Base-by-base conservation (phyloP, 148 eudicot genomes). In the Chenopodium album region DNA sequence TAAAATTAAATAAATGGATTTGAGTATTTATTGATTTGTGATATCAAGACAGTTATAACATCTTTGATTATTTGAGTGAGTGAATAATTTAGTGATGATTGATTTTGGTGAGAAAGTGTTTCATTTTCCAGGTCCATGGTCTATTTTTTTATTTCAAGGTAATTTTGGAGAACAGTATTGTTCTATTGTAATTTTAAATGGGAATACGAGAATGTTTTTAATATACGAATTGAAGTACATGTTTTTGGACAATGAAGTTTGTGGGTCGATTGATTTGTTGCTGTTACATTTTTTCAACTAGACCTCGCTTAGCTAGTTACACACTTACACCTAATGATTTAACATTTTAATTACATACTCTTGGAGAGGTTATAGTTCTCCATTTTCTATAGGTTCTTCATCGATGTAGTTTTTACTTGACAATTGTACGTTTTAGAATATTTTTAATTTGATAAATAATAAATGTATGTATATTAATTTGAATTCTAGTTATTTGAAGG, bases 141-240 rank as follows among this genome's bases (percentile, higher is more conserved):
- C 6, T 41, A 19, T 0, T 70, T 79, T 79, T 56, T 4, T 47
- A 70, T 71, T 59, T 8, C 1, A 1, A 63, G 20, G 47, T 11
- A 79, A 79, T 16, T 16, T 20, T 52, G 75, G 76, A 76, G 81
- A 78, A n/a, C 34, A 1, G 7, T 23, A 8, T 13, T 41, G n/a
- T 69, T 17, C 20, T 79, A 28, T 3, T 79, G 75, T 37, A 79
- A 48, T 20, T 79, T 79, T 34, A 52, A 10, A 9, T 79, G 81
- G 81, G 20, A 32, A 20, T 65, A 69, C 0, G 52, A 48, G 20
- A 48, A 19, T 0, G 0, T 2, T 34, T 34, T 34, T 3, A 34
- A 34, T 34, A 2, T 34, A 34, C 37, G 37, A 34, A 50, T 79
- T 34, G 29, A 65, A 16, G 28, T 78, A 17, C 65, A 78, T 48